Evolutionary conservation across 805 yeast genomes (phyloP).

Genomic region (Lipomyces kockii): DNA sequence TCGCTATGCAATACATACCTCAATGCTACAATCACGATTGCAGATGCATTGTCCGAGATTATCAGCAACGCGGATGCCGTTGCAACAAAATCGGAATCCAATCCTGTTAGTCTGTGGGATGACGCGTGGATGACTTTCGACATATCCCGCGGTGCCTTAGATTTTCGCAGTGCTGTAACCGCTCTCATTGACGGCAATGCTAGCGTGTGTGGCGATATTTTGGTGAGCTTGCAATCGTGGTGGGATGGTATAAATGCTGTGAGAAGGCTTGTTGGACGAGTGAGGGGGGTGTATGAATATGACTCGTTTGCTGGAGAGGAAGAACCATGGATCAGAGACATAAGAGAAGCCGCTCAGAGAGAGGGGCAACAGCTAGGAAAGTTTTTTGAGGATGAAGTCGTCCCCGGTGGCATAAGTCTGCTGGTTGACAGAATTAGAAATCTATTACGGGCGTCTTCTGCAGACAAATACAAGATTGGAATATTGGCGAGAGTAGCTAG

Average conservation of each 20-base stretch:
- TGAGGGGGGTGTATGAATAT: constrained; percentile 24
- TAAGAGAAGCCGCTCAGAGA: constrained; percentile 11
- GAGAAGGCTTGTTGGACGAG: constrained; percentile 1
- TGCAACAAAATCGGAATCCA: neutral
- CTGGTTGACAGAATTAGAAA: constrained; percentile 9
- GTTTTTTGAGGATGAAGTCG: constrained; percentile 17
- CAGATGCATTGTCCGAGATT: neutral
- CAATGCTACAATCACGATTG: constrained; percentile 6
- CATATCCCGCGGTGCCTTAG: constrained; percentile 30
- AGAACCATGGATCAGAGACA: constrained; percentile 21
- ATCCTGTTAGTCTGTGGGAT: constrained; percentile 24
- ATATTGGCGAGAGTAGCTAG: constrained; percentile 21
- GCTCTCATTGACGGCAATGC: constrained; percentile 18
- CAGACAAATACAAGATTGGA: constrained; percentile 12
- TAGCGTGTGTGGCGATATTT: constrained; percentile 5
- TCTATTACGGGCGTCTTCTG: constrained; percentile 1
- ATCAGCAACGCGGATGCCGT: neutral
- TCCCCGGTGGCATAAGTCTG: constrained; percentile 16
- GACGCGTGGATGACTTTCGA: constrained; percentile 31
- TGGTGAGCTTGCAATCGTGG: constrained; percentile 20
- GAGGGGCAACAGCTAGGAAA: constrained; percentile 6
- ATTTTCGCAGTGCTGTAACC: constrained; percentile 26
- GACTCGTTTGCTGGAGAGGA: constrained; percentile 17
- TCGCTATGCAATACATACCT: constrained; percentile 15
- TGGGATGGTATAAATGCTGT: constrained; percentile 14